Percentiles rank a stretch among this genome's conserved stretches.
Evolutionary conservation across 179 eudicot genomes (phyloP).

Genomic region (Camellia oleifera): DNA sequence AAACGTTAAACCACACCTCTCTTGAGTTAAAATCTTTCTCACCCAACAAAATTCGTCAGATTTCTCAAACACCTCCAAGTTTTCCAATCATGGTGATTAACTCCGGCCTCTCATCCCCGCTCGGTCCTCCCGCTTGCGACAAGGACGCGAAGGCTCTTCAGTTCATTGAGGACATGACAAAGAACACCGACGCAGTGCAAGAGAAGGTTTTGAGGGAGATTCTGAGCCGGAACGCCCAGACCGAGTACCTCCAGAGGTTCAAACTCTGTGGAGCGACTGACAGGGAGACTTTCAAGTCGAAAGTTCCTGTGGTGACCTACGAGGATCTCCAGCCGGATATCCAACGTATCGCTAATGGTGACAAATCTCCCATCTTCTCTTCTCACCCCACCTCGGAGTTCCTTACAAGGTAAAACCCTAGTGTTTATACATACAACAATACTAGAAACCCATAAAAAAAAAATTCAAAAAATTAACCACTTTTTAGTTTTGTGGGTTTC

Average conservation of each 20-base stretch:
- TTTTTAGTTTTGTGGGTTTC: too few species aligned
- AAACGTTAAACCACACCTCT: too few species aligned
- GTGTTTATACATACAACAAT: background rate
- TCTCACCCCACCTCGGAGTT: constrained; percentile 27
- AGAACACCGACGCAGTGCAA: constrained; percentile 17
- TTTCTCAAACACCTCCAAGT: too few species aligned
- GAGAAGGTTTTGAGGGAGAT: constrained; percentile 21
- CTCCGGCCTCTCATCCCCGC: background rate
- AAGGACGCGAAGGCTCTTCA: constrained; percentile 14
- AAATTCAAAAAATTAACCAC: too few species aligned
- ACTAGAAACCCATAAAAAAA: too few species aligned
- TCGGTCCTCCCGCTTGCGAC: background rate
- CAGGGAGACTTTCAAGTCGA: constrained; percentile 23
- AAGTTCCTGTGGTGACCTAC: constrained; percentile 23
- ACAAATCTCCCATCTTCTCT: constrained; percentile 22
- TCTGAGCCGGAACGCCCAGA: constrained; percentile 16
- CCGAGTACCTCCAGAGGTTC: constrained; percentile 21
- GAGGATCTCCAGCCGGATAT: constrained; percentile 26
- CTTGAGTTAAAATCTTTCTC: too few species aligned
- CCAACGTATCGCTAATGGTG: constrained; percentile 23
- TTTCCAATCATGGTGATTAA: constrained; percentile 12
- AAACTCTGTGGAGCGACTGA: constrained; percentile 15
- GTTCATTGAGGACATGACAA: constrained; percentile 21
- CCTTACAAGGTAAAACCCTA: constrained; percentile 17
- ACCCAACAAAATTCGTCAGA: too few species aligned